These are phyloP conservation scores for Melastoma candidum DNA, from an alignment of 441 rosid species.

Conservation along the genomic window DNA sequence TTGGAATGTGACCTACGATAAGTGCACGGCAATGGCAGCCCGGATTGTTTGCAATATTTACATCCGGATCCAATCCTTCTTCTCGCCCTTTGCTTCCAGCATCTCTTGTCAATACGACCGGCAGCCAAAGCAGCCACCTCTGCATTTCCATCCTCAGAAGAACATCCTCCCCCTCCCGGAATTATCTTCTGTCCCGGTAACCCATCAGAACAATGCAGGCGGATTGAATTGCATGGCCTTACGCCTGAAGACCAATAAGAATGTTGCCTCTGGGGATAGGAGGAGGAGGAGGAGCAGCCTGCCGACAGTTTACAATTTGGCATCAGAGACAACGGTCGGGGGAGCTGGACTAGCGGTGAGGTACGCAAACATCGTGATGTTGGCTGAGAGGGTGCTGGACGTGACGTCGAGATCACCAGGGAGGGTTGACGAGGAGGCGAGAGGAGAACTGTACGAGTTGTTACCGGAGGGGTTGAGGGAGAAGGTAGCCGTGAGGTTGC, in stretches of 20 bases:
- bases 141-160: not conserved
- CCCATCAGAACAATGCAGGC: conserved; percentile 4
- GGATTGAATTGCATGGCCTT: too few relatives aligned
- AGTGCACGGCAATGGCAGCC: conserved; percentile 23
- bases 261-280: not conserved
- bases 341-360: conserved; percentile 33
- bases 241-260: too few relatives aligned
- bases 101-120: conserved; percentile 6
- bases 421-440: conserved; percentile 21
- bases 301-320: conserved; percentile 8
- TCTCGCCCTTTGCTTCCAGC: conserved; percentile 17
- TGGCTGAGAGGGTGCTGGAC: conserved; percentile 25
- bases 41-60: conserved; percentile 17
- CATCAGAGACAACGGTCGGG: conserved; percentile 27
- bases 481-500: conserved; percentile 23
- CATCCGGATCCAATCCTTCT: conserved; percentile 26
- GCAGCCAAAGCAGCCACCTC: conserved; percentile 1
- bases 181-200: conserved; percentile 3
- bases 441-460: conserved; percentile 26
- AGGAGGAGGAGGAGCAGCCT: not conserved
- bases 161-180: conserved; percentile 20
- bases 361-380: conserved; percentile 32
- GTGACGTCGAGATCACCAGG: conserved; percentile 1
- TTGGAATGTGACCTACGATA: conserved; percentile 32
- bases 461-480: conserved; percentile 24